Base-by-base conservation (phyloP, 1,284 basidiomycete genomes). In the Cutaneotrichosporon dermatis region DNA sequence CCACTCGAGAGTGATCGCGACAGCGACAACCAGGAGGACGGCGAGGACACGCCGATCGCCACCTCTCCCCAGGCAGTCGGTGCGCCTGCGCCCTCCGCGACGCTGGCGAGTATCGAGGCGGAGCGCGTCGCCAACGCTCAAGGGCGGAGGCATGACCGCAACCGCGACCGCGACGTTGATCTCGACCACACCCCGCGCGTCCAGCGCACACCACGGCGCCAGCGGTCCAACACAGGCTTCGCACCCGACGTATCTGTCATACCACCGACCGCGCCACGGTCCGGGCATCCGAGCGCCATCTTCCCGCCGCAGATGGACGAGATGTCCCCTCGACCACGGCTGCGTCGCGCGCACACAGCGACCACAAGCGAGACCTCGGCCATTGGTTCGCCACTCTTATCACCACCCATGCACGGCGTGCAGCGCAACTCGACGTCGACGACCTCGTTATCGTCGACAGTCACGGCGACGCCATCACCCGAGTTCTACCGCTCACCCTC, bases 301-400 rank as follows among this genome's bases (percentile, higher is more conserved):
- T 41, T 33, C 16, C 33, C 42, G 4, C 34, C 42, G 9, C 16
- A 15, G 42, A 13, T n/a, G 12, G 35, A 34, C 4, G 12, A 37
- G 34, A 25, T 11, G n/a, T 49, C 55, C 10, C 35, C 55, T 4
- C 41, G 50, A 0, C 49, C 58, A 3, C 46, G 46, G 6, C 46
- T 63, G 41, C 62, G 59, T 33, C 62, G 59, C 41, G 56, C 62
- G 2, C 54, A 60, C 54, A 63, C 62, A 10, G 52, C 58, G 4
- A 42, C 15, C n/a, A 36, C 59, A 37, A 51, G 45, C 45, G 7
- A 25, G 4, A 49, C 10, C 34, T 10, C 45, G 3, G 48, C 34
- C 11, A 7, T 54, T 12, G 6, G 33, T 2, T 41, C 55, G 39
- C 36, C 57, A 4, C 52, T 48, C 16, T 25, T 45, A 6, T 45